These are phyloP conservation scores for Flaveria floridana DNA, from an alignment of 140 eudicot genomes.

Conservation along the genomic window DNA sequence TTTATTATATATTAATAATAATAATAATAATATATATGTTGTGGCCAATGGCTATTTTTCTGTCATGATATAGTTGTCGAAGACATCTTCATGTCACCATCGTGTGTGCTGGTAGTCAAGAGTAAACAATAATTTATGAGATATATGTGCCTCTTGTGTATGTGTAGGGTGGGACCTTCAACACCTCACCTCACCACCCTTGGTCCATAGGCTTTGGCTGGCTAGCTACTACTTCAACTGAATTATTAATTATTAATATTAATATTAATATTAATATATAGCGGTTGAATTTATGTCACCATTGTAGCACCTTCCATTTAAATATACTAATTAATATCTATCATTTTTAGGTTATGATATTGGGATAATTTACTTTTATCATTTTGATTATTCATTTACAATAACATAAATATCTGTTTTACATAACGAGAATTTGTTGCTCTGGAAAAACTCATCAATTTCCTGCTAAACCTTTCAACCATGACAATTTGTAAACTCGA, in stretches of 20 bases:
- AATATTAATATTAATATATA: neutral
- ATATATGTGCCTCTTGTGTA: neutral
- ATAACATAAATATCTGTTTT: too few species aligned
- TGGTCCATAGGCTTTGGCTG: constrained; percentile 28
- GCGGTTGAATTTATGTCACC: constrained; percentile 32
- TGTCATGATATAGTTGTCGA: constrained; percentile 33
- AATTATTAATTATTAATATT: constrained; percentile 21
- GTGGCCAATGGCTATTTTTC: constrained; percentile 30
- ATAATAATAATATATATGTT: neutral
- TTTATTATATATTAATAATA: neutral
- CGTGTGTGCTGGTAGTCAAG: constrained; percentile 32
- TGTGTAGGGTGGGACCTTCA: constrained; percentile 23
- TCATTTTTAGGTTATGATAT: neutral
- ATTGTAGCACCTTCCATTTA: neutral
- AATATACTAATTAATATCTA: neutral
- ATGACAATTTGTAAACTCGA: too few species aligned
- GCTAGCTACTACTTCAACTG: constrained; percentile 10
- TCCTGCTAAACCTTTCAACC: too few species aligned
- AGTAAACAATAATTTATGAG: constrained; percentile 31
- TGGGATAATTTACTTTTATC: neutral
- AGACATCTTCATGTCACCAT: constrained; percentile 36
- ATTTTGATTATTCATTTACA: neutral
- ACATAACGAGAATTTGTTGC: too few species aligned
- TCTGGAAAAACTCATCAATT: too few species aligned
- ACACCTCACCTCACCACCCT: constrained; percentile 24